Percentiles rank a stretch among this genome's conserved stretches.
phyloP scores from a whole-genome alignment of 2,329 filamentous ascomycete species.

The Chrysosporium queenslandicum region DNA sequence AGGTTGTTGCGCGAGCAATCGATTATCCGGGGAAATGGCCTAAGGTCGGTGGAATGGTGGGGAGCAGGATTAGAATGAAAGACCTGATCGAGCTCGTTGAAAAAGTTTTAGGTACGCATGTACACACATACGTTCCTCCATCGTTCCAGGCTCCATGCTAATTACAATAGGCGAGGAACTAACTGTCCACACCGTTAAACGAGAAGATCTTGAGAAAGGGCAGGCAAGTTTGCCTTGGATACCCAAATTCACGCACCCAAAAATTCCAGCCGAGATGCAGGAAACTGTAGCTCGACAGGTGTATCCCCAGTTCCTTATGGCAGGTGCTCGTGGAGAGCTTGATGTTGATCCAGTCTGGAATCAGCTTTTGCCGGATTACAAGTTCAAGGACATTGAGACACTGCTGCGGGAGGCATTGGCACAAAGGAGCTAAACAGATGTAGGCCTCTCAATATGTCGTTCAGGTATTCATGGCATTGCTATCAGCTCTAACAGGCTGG shows the following conservation, averaged over 20 bases:
- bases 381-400: slow-evolving; percentile 25
- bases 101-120: slow-evolving; percentile 24
- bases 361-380: slow-evolving; percentile 26
- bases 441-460: too few species aligned
- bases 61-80: slow-evolving; percentile 22
- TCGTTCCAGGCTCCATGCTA: background rate
- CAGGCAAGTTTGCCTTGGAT: slow-evolving; percentile 22
- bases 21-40: slow-evolving; percentile 37
- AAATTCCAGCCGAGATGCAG: slow-evolving; percentile 20
- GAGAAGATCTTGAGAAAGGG: slow-evolving; percentile 42
- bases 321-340: slow-evolving; percentile 18
- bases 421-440: background rate
- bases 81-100: slow-evolving; percentile 28
- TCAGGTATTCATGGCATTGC: too few species aligned
- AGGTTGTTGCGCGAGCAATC: slow-evolving; percentile 29
- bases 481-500: too few species aligned
- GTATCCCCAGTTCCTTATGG: slow-evolving; percentile 20
- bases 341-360: slow-evolving; percentile 29
- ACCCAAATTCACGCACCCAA: slow-evolving; percentile 21
- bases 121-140: too few species aligned
- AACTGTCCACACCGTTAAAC: slow-evolving; percentile 35
- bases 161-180: slow-evolving; percentile 24
- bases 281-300: slow-evolving; percentile 18
- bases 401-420: slow-evolving; percentile 17
- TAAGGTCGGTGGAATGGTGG: slow-evolving; percentile 29